Evolutionary conservation across 371 early-diverging fungal species (phyloP).

Genomic region (Mortierella sp.): DNA sequence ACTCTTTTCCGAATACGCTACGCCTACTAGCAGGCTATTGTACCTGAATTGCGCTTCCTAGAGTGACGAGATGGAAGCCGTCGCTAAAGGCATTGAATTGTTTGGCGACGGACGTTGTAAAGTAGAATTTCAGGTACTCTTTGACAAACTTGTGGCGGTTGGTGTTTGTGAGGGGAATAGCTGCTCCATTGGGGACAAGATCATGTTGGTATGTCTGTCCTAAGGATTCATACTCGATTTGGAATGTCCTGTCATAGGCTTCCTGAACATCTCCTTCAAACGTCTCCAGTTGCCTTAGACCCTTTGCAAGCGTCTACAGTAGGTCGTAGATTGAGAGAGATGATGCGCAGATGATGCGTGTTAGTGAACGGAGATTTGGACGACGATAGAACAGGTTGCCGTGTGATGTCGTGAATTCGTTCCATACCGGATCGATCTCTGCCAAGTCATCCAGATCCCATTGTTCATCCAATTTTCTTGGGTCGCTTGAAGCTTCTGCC

Average conservation of each 20-base stretch:
- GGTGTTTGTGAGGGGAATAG: constrained; percentile 75
- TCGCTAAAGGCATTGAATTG: constrained; percentile 90
- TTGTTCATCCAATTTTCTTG: constrained; percentile 58
- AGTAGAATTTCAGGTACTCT: constrained; percentile 63
- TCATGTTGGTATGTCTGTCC: constrained; percentile 77
- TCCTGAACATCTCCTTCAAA: constrained; percentile 87
- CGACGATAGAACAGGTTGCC: too few species aligned
- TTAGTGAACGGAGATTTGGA: too few species aligned
- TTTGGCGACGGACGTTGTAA: constrained; percentile 77
- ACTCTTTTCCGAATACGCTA: too few species aligned
- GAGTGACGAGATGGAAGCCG: constrained; percentile 90
- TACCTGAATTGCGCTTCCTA: constrained; percentile 82
- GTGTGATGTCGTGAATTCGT: not conserved
- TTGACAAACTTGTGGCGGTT: constrained; percentile 83
- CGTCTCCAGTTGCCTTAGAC: constrained; percentile 76
- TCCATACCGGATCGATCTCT: constrained; percentile 66
- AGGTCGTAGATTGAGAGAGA: not conserved
- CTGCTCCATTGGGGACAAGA: constrained; percentile 75
- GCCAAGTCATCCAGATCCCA: constrained; percentile 69
- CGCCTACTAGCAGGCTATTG: not conserved
- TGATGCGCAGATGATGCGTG: too few species aligned
- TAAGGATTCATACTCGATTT: constrained; percentile 77
- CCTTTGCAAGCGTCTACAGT: constrained; percentile 77
- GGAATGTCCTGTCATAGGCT: constrained; percentile 85
- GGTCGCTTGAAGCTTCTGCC: constrained; percentile 27